Evolutionary conservation across 2,329 filamentous ascomycete species (phyloP), one percentile per base, ranked within the genome.

Genomic region (Colletotrichum sp.): DNA sequence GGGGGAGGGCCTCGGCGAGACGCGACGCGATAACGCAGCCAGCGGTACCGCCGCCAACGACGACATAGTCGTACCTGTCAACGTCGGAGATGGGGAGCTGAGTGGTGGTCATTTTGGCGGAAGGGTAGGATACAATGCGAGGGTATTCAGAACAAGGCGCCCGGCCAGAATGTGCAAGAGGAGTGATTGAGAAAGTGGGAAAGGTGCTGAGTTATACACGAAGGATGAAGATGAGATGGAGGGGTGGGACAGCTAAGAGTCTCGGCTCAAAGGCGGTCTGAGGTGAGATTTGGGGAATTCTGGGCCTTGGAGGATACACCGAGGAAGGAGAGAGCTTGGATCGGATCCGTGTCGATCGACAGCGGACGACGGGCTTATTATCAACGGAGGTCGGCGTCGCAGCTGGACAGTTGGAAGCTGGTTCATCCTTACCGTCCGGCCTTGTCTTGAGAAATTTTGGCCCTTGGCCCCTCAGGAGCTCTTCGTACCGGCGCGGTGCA

Each of bases 1-100:
- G 89, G 66, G 96, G 96, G 59, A 98, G 90, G 84, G 98, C 97
- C 84, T 95, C 92, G 36, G 95, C 93, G 77, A 98, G 90, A 68
- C 95, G 92, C 70, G 94, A 93, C 71, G 94, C 95, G 80, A 97
- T 91, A 76, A 97, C 95, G 87, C 95, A 97, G 84, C 95, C 95
- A 64, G 95, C 95, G 66, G 95, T 97, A 82, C 95, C 95, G 78
- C 95, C 95, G 78, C 95, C 95, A 67, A 97, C 94, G 80, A 97
- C 92, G 84, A 97, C 90, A 88, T 96, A 97, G 90, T 97, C 95
- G 86, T 92, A 97, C 86, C 89, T 89, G 85, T 93, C 88, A 81
- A 89, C 89, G 79, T 94, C 92, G 82, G 90, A 87, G 78, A 90
- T 84, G 64, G 93, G 89, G 78, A 96, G 89, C 74, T 92, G 87